Evolutionary conservation across 768 basidiomycete genomes (phyloP), one percentile per base, ranked within the genome.

Genomic region (Pholiota microspora): DNA sequence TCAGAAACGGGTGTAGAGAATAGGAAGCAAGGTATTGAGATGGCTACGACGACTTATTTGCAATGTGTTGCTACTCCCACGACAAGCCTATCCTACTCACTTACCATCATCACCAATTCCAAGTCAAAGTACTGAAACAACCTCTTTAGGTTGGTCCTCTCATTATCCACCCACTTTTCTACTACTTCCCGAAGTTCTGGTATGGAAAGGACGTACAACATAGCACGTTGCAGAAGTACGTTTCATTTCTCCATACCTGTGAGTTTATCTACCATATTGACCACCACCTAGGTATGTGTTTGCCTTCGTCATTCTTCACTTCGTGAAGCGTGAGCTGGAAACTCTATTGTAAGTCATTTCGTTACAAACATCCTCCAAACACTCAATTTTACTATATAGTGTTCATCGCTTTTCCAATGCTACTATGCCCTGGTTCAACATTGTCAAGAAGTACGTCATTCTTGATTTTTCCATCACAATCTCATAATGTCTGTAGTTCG

Each of bases 381-480:
- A 28, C 27, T 40, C 25, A 21, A 32, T 58, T 45, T 62, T 9
- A 12, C 21, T 16, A 42, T 18, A 6, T 48, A 92, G 90, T 64
- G 83, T 99, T 1, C 97, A 99, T 68, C 89, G 92, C 9, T 98
- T 98, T 79, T 98, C 94, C 27, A 84, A 94, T 71, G 89, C 85
- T 1, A 97, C 96, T 0, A 96, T 98, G 90, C 97, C 96, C 1
- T 71, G 87, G 54, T 64, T 66, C 55, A 91, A 93, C 66, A 81
- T 98, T 31, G 86, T 96, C 76, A 89, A 87, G 69, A 99, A 99
- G 96, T 97, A 52, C 25, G 81, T 60, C 15, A 23, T 10, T 29
- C 24, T 7, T 7, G 29, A 16, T 5, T 21, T 9, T 27, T 29
- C 27, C 7, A 0, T 44, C 15, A 36, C 10, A 12, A 15, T 13